phyloP scores from a whole-genome alignment of 352 stramenopile genomes.

The Pythium oligandrum region DNA sequence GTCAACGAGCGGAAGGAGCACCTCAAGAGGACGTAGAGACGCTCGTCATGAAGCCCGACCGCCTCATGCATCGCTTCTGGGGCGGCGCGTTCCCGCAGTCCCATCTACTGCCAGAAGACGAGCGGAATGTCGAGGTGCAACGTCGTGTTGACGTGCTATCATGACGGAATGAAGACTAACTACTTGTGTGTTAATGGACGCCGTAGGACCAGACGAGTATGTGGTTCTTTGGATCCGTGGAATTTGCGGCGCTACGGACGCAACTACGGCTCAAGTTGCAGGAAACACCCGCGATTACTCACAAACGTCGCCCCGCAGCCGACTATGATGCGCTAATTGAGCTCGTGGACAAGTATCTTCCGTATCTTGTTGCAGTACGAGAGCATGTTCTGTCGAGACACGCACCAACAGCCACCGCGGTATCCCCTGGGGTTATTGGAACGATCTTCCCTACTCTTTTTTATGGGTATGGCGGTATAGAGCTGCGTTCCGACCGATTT shows the following conservation, averaged over 20 bases:
- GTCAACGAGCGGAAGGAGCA: no score
- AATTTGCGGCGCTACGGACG: slow-evolving; percentile 15
- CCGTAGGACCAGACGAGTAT: slow-evolving; percentile 20
- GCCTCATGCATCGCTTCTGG: slow-evolving; percentile 27
- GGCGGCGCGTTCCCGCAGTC: slow-evolving; percentile 42
- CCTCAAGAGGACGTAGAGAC: no score
- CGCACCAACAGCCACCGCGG: not conserved
- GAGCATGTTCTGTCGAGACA: slow-evolving; percentile 12
- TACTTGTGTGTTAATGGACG: not conserved
- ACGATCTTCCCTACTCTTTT: slow-evolving; percentile 37
- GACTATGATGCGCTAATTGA: slow-evolving; percentile 26
- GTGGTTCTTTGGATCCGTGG: slow-evolving; percentile 14
- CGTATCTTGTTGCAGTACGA: slow-evolving; percentile 34
- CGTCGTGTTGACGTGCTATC: no score
- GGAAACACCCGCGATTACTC: slow-evolving; percentile 32
- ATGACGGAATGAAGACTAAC: no score
- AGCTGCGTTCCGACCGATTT: slow-evolving; percentile 28
- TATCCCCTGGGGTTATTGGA: not conserved
- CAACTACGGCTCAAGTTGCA: slow-evolving; percentile 34
- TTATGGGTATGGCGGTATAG: slow-evolving; percentile 30
- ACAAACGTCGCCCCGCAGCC: slow-evolving; percentile 9
- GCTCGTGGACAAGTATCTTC: slow-evolving; percentile 36
- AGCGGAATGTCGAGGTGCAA: not conserved
- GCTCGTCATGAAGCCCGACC: not conserved
- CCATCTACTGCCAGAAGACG: slow-evolving; percentile 20